Base-by-base conservation (phyloP, 768 basidiomycete genomes). In the Boletus rex-veris region DNA sequence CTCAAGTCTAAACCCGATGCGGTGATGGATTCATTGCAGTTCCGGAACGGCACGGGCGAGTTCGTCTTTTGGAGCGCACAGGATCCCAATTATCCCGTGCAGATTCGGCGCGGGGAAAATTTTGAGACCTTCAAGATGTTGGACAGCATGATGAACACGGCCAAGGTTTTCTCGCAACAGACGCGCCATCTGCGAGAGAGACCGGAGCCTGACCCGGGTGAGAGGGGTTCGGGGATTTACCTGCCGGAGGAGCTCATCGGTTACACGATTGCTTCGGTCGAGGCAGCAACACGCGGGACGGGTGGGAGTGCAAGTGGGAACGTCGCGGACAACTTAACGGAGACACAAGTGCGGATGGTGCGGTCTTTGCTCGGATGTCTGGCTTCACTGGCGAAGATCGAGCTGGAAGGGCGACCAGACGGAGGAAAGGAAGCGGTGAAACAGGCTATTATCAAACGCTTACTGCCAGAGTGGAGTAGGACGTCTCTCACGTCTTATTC, bases 381-480 rank as follows among this genome's bases (percentile, higher is more conserved):
- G 52, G 78, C 77, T 21, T 83, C 80, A 55, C 73, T 93, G 21
- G 82, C 83, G 0, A 79, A 74, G 26, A 65, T 90, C 43, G 83
- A 88, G 55, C 87, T 92, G 71, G 84, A 82, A 62, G 80, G 77
- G 33, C 73, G 87, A 40, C 76, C 80, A 0, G 89, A 92, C 60
- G 88, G 88, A 59, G 89, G 89, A 4, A 78, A 82, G 38, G 87
- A 90, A 53, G 84, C 85, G 4, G 80, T 92, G 48, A 81, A 86
- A 38, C 91, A 90, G 57, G 88, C 88, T 0, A 87, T 97, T 61
- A 85, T 96, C 72, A 95, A 95, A 61, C 82, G 94, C 16, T 73
- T 97, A 24, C 67, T 96, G 33, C 92, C 94, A 1, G 93, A 96
- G 70, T 95, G 92, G 92, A 93, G 88, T 61, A 80, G 88, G 37